Evolutionary conservation across 805 yeast species (phyloP).

Genomic region (Barnettozyma wickerhamii): DNA sequence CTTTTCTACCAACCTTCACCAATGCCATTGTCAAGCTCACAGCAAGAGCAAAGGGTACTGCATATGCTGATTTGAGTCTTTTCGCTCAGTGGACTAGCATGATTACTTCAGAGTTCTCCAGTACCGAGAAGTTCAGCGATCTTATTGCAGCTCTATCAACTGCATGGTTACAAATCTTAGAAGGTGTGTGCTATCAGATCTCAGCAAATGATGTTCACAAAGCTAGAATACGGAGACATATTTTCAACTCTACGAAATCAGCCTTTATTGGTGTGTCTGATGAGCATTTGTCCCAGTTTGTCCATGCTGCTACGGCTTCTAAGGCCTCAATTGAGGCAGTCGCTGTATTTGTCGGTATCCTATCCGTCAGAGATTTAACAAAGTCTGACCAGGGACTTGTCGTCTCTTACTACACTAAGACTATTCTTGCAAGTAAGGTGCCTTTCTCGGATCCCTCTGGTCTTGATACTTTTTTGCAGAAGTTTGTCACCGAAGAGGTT

Average conservation of each 20-base stretch:
- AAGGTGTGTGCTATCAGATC: conserved; percentile 13
- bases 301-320: conserved; percentile 14
- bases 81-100: conserved; percentile 53
- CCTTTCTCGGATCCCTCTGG: conserved; percentile 35
- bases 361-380: conserved; percentile 27
- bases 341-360: conserved; percentile 32
- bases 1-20: conserved; percentile 9
- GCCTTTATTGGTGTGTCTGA: conserved; percentile 23
- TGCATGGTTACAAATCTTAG: conserved; percentile 31
- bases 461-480: conserved; percentile 42
- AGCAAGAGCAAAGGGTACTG: conserved; percentile 32
- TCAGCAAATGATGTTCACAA: conserved; percentile 33
- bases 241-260: conserved; percentile 27
- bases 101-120: conserved; percentile 27
- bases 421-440: conserved; percentile 41
- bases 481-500: conserved; percentile 35
- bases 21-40: conserved; percentile 29
- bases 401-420: conserved; percentile 30
- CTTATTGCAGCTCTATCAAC: conserved; percentile 29
- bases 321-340: conserved; percentile 32
- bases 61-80: conserved; percentile 53
- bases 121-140: conserved; percentile 25
- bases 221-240: conserved; percentile 33
- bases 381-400: conserved; percentile 21
- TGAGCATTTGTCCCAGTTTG: conserved; percentile 14